Conservation (phyloP, 306 rosid species). For the Lablab purpureus region DNA sequence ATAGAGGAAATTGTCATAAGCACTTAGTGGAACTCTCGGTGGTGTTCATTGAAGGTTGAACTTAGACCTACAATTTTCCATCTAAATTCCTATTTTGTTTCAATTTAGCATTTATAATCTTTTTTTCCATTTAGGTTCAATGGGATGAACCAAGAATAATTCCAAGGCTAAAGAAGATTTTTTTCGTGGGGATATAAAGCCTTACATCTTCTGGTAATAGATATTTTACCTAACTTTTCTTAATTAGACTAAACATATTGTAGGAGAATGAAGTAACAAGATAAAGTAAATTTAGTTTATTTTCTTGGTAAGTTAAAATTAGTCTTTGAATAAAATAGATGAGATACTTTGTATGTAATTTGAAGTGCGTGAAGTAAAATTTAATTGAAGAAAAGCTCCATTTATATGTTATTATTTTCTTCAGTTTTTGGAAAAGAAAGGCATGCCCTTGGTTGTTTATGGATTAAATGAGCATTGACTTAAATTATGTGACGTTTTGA, state of each 20-base stretch:
- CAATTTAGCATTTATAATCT: not conserved
- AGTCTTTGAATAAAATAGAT: too few relatives aligned
- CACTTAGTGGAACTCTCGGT: slow-evolving; percentile 53
- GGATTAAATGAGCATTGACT: not conserved
- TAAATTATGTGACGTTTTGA: slow-evolving; percentile 29
- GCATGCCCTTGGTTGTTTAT: not conserved
- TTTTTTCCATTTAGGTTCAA: slow-evolving; percentile 58
- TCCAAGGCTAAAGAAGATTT: slow-evolving; percentile 77
- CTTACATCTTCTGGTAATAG: slow-evolving; percentile 67
- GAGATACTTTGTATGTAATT: too few relatives aligned
- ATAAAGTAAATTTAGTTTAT: too few relatives aligned
- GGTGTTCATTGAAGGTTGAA: slow-evolving; percentile 85
- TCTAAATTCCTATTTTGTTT: not conserved
- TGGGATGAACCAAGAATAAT: slow-evolving; percentile 83
- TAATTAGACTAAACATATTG: not conserved
- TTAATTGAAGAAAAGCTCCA: not conserved
- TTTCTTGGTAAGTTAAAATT: too few relatives aligned
- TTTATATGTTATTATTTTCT: not conserved
- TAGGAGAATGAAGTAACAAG: not conserved
- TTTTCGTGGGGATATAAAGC: slow-evolving; percentile 87
- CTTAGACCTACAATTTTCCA: slow-evolving; percentile 14
- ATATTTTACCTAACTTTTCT: slow-evolving; percentile 3
- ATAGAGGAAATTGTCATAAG: not conserved
- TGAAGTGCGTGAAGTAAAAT: not conserved
- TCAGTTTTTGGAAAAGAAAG: too few relatives aligned